Base-by-base conservation (phyloP, 345 rosid genomes). In the Eucalyptus erythrocorys region DNA sequence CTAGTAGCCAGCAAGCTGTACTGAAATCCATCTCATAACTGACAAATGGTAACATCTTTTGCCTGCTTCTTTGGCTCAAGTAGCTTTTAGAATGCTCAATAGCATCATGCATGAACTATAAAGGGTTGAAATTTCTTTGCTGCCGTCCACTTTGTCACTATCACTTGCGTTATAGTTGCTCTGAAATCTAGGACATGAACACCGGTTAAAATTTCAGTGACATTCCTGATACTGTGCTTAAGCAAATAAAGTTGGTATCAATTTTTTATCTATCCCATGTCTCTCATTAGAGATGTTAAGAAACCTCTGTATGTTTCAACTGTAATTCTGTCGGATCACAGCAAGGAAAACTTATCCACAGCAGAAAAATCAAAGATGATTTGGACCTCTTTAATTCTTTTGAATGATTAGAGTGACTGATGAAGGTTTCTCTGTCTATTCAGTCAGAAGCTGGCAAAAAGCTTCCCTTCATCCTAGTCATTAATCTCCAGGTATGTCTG, bases 401-500 rank as follows among this genome's bases (percentile, higher is more conserved):
- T 37, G 49, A 47, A 48, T 49, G 59, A 48, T 48, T 17, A 42
- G 48, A 48, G 27, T 45, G 48, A 57, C 66, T 64, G 42, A 43
- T 87, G 7, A 59, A 53, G 80, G 40, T 81, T 45, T 86, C 85
- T 10, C 47, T 76, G 49, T 87, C 80, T 53, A 64, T 95, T 90
- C 96, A 98, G 99, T 94, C 97, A 26, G 97, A 95, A 90, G 93
- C 95, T 34, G 99, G 98, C 87, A 98, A 98, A 90, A 95, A 91
- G 94, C 97, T 98, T 88, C 99, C 99, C 3, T 97, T 98, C 92
- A 91, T 98, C 90, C 96, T 98, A 40, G 91, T 96, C 88, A 85
- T 97, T 90, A 97, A 97, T 91, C 99, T 98, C 57, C 98, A 98
- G 99, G 99, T 98, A 94, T 85, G 89, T 71, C 66, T 87, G 84